These are phyloP conservation scores for Xylaria nigripes DNA, from an alignment of 495 filamentous ascomycete species.

Conservation along the genomic window DNA sequence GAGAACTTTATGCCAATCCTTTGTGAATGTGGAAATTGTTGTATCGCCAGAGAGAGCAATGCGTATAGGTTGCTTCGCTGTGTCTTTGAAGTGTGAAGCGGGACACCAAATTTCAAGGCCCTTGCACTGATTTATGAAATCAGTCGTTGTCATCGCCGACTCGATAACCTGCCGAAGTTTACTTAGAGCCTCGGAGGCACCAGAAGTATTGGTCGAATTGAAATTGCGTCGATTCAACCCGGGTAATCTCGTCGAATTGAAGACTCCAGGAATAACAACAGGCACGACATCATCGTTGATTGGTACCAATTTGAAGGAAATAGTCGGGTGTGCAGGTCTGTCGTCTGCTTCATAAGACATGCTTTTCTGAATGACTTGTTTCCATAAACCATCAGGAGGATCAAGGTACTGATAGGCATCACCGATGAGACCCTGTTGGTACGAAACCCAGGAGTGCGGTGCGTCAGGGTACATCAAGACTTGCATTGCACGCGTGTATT, in stretches of 20 bases:
- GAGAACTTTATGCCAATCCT: background rate
- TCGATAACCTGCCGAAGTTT: background rate
- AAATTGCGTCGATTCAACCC: background rate
- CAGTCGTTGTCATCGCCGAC: background rate
- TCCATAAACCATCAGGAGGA: conserved; percentile 14
- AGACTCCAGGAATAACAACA: conserved; percentile 14
- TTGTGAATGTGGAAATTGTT: background rate
- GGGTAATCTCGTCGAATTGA: background rate
- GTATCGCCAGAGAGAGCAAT: background rate
- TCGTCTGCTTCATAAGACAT: background rate
- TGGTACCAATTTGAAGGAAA: background rate
- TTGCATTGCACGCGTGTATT: conserved; percentile 16
- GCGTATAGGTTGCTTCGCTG: background rate
- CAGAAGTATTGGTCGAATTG: background rate
- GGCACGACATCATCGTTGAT: conserved; percentile 5
- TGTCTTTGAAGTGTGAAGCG: conserved; percentile 4
- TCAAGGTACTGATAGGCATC: conserved; percentile 13
- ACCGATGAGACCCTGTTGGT: background rate
- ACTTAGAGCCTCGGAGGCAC: background rate
- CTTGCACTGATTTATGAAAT: background rate
- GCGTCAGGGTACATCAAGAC: background rate
- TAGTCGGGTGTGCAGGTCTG: background rate
- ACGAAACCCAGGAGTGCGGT: conserved; percentile 14
- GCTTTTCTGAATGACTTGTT: background rate
- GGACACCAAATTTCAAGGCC: conserved; percentile 6